These are phyloP conservation scores for Penicillium silybi DNA, from an alignment of 495 filamentous ascomycete species.

Conservation along the genomic window DNA sequence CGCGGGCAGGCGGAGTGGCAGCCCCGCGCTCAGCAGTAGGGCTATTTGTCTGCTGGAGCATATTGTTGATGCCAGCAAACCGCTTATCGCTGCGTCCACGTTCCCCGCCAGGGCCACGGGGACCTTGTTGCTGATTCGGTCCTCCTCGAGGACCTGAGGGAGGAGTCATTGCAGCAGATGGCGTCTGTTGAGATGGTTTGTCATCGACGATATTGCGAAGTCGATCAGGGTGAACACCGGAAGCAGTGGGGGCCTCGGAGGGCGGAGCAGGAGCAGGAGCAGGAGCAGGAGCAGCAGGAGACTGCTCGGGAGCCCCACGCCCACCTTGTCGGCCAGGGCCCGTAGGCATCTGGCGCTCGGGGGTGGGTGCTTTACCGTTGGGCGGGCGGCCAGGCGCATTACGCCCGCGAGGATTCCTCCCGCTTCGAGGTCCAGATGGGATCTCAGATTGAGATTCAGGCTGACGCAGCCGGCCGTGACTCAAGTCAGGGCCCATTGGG, in stretches of 20 bases:
- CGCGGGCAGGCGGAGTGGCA: conserved; percentile 34
- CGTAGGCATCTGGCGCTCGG: conserved; percentile 36
- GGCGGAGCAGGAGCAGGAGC: conserved; percentile 24
- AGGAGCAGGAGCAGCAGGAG: conserved; percentile 20
- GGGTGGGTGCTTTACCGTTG: conserved; percentile 19
- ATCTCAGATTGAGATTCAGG: conserved; percentile 55
- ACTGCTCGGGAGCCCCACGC: conserved; percentile 25
- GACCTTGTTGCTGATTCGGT: conserved; percentile 20
- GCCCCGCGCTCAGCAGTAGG: conserved; percentile 28
- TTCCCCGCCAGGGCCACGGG: conserved; percentile 34
- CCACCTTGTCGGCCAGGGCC: conserved; percentile 35
- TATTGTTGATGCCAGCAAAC: conserved; percentile 40
- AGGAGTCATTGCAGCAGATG: conserved; percentile 23
- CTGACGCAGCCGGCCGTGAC: conserved; percentile 51
- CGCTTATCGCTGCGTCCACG: conserved; percentile 42
- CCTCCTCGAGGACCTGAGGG: conserved; percentile 40
- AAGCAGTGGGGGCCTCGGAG: conserved; percentile 25
- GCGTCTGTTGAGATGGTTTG: conserved; percentile 17
- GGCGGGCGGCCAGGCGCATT: conserved; percentile 24
- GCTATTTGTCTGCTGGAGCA: conserved; percentile 42
- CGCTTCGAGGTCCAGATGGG: conserved; percentile 67
- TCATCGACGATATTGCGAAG: conserved; percentile 27
- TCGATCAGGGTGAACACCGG: conserved; percentile 50
- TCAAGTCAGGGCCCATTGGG: conserved; percentile 39
- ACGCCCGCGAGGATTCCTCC: conserved; percentile 17